Percentiles rank a stretch among this genome's conserved stretches.
phyloP scores from a whole-genome alignment of 495 filamentous ascomycete genomes.

The Ramalina intermedia region DNA sequence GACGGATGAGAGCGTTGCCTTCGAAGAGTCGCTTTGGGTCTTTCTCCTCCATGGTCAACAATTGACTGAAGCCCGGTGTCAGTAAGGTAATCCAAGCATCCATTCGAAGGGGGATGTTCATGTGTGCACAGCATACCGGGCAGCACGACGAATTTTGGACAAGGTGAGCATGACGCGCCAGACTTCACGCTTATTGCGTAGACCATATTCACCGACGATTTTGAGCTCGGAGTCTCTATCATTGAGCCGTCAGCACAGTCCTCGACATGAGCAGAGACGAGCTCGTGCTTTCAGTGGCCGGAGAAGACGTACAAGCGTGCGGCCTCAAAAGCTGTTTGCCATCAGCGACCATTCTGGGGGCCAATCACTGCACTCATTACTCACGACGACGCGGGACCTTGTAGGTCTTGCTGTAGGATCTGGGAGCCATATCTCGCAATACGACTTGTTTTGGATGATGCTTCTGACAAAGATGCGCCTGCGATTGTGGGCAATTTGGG shows the following conservation, averaged over 20 bases:
- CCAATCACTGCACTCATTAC: conserved; percentile 10
- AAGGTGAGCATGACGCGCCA: conserved; percentile 98
- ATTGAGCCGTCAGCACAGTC: conserved; percentile 23
- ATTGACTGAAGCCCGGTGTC: conserved; percentile 50
- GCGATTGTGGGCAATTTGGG: conserved; percentile 2
- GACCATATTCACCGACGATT: conserved; percentile 97
- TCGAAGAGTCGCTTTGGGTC: conserved; percentile 99
- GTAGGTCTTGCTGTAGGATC: conserved; percentile 94
- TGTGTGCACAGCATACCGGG: conserved; percentile 53
- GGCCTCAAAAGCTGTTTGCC: conserved; percentile 69
- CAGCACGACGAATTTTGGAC: conserved; percentile 99
- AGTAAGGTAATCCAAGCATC: conserved; percentile 8
- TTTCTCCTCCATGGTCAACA: conserved; percentile 99
- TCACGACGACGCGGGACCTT: conserved; percentile 71
- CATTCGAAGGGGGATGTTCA: neutral
- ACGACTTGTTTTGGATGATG: conserved; percentile 20
- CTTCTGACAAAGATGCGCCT: conserved; percentile 9
- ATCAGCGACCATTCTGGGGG: conserved; percentile 18
- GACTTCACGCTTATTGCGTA: conserved; percentile 99
- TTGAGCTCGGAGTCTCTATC: conserved; percentile 96
- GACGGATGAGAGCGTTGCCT: conserved; percentile 98
- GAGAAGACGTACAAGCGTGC: conserved; percentile 90
- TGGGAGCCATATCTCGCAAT: conserved; percentile 41
- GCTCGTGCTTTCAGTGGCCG: conserved; percentile 93
- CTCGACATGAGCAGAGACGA: conserved; percentile 95